Conservation (phyloP, 176 grass and related monocot species). For the Cenchrus americanus region DNA sequence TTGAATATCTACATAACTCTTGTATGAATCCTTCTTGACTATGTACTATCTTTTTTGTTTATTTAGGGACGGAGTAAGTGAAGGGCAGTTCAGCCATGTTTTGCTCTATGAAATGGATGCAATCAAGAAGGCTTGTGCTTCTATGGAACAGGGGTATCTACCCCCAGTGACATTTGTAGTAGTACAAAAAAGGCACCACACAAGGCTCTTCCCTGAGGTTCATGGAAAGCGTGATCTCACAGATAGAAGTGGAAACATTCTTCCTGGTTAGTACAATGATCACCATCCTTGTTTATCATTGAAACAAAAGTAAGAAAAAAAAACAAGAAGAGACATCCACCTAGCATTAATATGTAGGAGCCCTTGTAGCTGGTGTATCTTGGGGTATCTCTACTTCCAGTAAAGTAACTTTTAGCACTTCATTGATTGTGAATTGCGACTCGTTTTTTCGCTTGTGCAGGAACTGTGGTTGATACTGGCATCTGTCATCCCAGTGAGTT, state of each 20-base stretch:
- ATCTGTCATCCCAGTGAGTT: constrained; percentile 84
- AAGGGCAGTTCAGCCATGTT: constrained; percentile 74
- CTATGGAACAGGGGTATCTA: constrained; percentile 43
- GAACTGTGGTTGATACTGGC: constrained; percentile 68
- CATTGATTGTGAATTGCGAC: neutral
- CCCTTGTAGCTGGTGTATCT: neutral
- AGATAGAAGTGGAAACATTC: constrained; percentile 75
- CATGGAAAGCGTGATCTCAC: constrained; percentile 41
- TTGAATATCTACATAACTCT: neutral
- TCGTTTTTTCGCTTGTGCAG: constrained; percentile 8
- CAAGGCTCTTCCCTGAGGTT: constrained; percentile 73
- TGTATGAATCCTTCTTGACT: neutral
- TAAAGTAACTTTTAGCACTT: neutral
- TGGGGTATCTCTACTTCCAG: neutral
- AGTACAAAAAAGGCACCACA: constrained; percentile 92
- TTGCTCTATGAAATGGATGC: constrained; percentile 64
- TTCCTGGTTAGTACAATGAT: constrained; percentile 55
- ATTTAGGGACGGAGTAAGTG: constrained; percentile 81
- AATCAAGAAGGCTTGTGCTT: constrained; percentile 73
- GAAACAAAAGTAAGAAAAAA: neutral
- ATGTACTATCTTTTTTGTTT: neutral
- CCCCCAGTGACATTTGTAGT: constrained; percentile 78
- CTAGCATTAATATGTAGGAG: neutral
- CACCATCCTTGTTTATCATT: neutral
- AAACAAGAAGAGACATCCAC: neutral